Conservation (phyloP, 192 early-diverging fungal species). For the Linnemannia exigua region DNA sequence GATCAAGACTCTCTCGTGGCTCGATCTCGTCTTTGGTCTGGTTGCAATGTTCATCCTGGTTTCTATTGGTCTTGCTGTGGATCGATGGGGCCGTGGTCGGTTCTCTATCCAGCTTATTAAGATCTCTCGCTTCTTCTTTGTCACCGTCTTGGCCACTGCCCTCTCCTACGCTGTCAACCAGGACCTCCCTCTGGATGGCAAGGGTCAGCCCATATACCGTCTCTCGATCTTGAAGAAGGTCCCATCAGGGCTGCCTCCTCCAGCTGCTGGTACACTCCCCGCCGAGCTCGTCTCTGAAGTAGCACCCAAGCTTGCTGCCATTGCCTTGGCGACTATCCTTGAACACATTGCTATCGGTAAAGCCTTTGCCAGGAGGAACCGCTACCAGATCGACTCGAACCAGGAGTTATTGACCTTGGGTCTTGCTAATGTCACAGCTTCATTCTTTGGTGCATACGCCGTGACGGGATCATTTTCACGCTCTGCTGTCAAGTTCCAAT, state of each 20-base stretch:
- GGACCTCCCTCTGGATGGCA: constrained; percentile 22
- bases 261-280: constrained; percentile 67
- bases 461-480: constrained; percentile 96
- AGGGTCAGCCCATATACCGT: constrained; percentile 56
- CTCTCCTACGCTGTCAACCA: constrained; percentile 79
- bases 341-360: constrained; percentile 95
- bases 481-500: constrained; percentile 90
- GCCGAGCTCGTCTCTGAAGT: constrained; percentile 63
- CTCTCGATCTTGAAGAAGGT: constrained; percentile 79
- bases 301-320: constrained; percentile 68
- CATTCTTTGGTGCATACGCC: constrained; percentile 91
- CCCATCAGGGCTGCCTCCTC: constrained; percentile 79
- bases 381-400: constrained; percentile 84
- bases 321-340: constrained; percentile 83
- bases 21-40: constrained; percentile 48
- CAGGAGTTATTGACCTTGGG: constrained; percentile 95
- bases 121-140: constrained; percentile 81
- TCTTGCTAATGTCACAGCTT: constrained; percentile 84
- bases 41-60: constrained; percentile 33
- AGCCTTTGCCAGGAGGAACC: constrained; percentile 87
- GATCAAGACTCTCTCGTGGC: constrained; percentile 35
- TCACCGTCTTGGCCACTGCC: constrained; percentile 80
- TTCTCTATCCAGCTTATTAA: constrained; percentile 74
- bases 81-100: constrained; percentile 50
- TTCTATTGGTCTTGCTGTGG: constrained; percentile 37